Percentiles rank a stretch among this genome's conserved stretches.
phyloP scores from a whole-genome alignment of 208 protist species.

The Sergeia podlipaevii region DNA sequence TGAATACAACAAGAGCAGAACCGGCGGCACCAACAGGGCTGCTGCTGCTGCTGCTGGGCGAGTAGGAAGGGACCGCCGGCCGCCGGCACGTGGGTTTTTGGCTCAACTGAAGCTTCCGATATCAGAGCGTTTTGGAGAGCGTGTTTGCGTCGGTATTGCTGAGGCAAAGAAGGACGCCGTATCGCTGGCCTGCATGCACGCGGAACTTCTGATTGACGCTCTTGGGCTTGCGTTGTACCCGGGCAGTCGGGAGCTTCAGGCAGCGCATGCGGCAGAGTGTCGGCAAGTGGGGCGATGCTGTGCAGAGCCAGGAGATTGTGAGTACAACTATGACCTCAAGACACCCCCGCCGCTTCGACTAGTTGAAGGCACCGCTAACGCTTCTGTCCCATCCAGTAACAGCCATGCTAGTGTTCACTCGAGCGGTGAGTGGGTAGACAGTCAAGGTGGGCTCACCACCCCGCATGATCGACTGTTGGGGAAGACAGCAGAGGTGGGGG shows the following conservation, averaged over 20 bases:
- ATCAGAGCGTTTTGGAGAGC: constrained; percentile 54
- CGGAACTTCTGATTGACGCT: constrained; percentile 86
- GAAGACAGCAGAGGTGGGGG: not conserved
- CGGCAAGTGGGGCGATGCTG: constrained; percentile 69
- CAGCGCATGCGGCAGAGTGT: constrained; percentile 62
- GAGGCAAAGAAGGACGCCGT: constrained; percentile 51
- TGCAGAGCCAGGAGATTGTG: constrained; percentile 32
- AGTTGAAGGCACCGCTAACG: not conserved
- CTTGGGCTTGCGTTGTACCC: constrained; percentile 79
- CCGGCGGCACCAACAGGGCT: not conserved
- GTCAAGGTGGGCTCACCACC: too few relatives aligned
- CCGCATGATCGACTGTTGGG: not conserved
- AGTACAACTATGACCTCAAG: constrained; percentile 39
- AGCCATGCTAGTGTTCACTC: too few relatives aligned
- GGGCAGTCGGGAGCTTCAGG: constrained; percentile 27
- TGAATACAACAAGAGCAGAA: constrained; percentile 10
- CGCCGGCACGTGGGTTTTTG: constrained; percentile 20
- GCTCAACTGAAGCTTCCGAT: constrained; percentile 75
- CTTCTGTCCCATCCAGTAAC: not conserved
- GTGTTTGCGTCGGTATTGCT: constrained; percentile 66
- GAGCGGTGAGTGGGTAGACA: too few relatives aligned
- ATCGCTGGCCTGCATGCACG: constrained; percentile 85
- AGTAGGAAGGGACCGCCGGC: not conserved
- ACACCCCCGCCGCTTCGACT: constrained; percentile 62
- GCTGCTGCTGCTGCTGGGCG: not conserved